Evolutionary conservation across 2,329 filamentous ascomycete genomes (phyloP).

Genomic region (Nemania diffusa): DNA sequence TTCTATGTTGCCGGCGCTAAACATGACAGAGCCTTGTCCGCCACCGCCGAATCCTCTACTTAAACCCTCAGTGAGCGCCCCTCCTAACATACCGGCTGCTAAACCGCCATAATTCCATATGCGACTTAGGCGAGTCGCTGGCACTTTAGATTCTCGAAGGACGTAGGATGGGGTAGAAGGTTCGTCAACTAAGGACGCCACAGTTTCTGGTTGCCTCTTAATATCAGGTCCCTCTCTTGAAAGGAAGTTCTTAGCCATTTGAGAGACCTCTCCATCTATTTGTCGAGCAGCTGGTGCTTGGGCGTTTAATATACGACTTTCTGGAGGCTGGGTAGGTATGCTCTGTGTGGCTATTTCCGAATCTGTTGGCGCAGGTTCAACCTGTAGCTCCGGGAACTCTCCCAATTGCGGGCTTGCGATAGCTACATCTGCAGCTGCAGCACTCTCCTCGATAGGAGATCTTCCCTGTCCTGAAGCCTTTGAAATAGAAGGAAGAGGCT

Average conservation of each 20-base stretch:
- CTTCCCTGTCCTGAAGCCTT: constrained; percentile 26
- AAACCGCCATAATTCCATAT: constrained; percentile 96
- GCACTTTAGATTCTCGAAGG: constrained; percentile 89
- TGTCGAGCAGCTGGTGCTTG: constrained; percentile 30
- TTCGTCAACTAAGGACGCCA: constrained; percentile 31
- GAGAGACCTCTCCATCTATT: constrained; percentile 41
- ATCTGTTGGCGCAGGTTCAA: not conserved
- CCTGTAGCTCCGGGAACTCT: not conserved
- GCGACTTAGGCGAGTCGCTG: constrained; percentile 84
- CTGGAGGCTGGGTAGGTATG: not conserved
- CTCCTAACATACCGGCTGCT: constrained; percentile 94
- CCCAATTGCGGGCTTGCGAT: constrained; percentile 14
- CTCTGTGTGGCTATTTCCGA: not conserved
- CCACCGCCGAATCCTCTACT: constrained; percentile 79
- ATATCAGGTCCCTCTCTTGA: constrained; percentile 42
- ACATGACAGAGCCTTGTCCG: constrained; percentile 78
- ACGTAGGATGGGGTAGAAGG: constrained; percentile 62
- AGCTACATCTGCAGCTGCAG: constrained; percentile 33
- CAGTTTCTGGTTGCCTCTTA: constrained; percentile 16
- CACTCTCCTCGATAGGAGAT: constrained; percentile 38
- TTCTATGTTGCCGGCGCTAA: constrained; percentile 92
- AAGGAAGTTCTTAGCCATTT: constrained; percentile 42
- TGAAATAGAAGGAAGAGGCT: constrained; percentile 30
- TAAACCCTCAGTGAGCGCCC: constrained; percentile 85
- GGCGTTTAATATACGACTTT: constrained; percentile 19